phyloP scores from a whole-genome alignment of 2,329 filamentous ascomycete genomes.

The Trichoderma sp. region DNA sequence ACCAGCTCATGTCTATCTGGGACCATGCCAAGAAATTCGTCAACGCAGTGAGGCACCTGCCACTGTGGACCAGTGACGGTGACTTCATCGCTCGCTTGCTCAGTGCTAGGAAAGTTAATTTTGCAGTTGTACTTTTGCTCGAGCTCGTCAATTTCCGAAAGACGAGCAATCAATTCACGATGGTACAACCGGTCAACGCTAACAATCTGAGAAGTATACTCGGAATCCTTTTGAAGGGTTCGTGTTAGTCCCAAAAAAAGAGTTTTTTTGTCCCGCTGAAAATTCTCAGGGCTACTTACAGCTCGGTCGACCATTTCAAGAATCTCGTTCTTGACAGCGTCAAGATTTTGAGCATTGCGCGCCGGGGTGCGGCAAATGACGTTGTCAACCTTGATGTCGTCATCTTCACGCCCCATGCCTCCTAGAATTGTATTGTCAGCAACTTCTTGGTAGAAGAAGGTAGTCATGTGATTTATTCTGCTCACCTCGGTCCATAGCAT shows the following conservation, averaged over 20 bases:
- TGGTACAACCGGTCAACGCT: constrained; percentile 94
- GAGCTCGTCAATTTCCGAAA: constrained; percentile 85
- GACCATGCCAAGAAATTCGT: constrained; percentile 96
- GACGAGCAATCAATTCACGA: constrained; percentile 83
- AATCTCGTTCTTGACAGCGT: constrained; percentile 97
- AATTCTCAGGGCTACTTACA: constrained; percentile 45
- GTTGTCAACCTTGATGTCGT: constrained; percentile 98
- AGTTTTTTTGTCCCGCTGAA: background rate
- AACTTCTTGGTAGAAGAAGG: background rate
- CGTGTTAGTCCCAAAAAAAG: background rate
- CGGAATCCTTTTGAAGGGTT: constrained; percentile 65
- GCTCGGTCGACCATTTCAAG: constrained; percentile 99
- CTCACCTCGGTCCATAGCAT: constrained; percentile 89
- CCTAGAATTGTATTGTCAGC: constrained; percentile 32
- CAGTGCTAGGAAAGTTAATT: constrained; percentile 95
- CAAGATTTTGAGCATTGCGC: constrained; percentile 92
- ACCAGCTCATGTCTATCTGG: constrained; percentile 92
- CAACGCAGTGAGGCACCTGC: constrained; percentile 94
- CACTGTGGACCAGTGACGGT: constrained; percentile 96
- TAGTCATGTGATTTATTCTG: background rate
- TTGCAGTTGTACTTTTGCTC: constrained; percentile 99
- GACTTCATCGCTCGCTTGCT: constrained; percentile 94
- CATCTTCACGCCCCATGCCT: constrained; percentile 87
- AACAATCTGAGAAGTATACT: constrained; percentile 92
- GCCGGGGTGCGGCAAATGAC: constrained; percentile 97